Evolutionary conservation across 495 filamentous ascomycete genomes (phyloP), one percentile per base, ranked within the genome.

Genomic region (Penicillium arizonense): DNA sequence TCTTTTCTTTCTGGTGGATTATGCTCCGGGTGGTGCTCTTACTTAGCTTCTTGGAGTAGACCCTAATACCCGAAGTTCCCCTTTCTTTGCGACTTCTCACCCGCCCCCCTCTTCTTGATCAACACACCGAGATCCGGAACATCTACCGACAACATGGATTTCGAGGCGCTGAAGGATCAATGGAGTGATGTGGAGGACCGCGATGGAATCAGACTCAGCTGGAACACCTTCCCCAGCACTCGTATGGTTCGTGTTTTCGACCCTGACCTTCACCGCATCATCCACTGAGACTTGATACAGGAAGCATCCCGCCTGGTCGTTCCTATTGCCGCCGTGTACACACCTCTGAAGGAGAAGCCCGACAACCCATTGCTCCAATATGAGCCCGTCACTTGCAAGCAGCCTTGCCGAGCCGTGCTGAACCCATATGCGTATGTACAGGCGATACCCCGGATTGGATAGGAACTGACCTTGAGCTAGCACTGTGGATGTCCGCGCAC

Each of bases 211-310:
- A 84, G 95, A 63, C 83, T 99, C 50, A 97, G 94, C 73, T 99
- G 95, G 95, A 99, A 99, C 68, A 96, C 95, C 34, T 97, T 99
- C 72, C 95, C 95, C 51, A 96, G 93, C 78, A 89, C 92, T 68
- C 92, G 95, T 66, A 96, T 99, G 88, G 90, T 94, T 61, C 56
- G 81, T 77, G 48, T 32, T 36, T 44, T 20, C 34, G 20, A 7
- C 10, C 14, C 21, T 30, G 23, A 39, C 52, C 46, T 57, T 20
- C 47, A 43, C 36, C 53, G 56, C 63, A 45, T 62, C 33, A 51
- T 44, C 33, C 38, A 51, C 67, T 72, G 53, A 70, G 46, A 46
- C 41, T 39, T 60, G 50, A 53, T 52, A 56, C 53, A 96, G 90
- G 95, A 99, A 87, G 96, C 95, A 14, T 96, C 91, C 40, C 83